Percentiles rank a stretch among this genome's conserved stretches.
Evolutionary conservation across 768 basidiomycete genomes (phyloP).

Genomic region (Pleurotus citrinopileatus): DNA sequence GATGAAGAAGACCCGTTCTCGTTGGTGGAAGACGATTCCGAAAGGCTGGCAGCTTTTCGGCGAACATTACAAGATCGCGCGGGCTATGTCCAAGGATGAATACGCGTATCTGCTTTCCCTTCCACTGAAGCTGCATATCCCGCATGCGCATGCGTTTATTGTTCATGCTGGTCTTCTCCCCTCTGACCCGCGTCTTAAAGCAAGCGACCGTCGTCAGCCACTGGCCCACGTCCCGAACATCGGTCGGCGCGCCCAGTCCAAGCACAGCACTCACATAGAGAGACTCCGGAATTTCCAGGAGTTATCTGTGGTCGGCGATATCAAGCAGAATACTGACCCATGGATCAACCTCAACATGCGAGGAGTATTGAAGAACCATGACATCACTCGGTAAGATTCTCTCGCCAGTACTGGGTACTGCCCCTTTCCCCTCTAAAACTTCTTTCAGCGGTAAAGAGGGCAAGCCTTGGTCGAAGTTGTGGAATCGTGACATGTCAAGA

Average conservation of each 20-base stretch:
- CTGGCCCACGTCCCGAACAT: constrained; percentile 56
- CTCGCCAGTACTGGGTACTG: neutral
- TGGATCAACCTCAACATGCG: constrained; percentile 80
- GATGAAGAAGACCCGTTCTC: constrained; percentile 23
- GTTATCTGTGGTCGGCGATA: constrained; percentile 54
- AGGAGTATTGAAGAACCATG: constrained; percentile 40
- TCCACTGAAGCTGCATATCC: constrained; percentile 73
- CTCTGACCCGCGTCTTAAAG: constrained; percentile 55
- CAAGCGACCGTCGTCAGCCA: constrained; percentile 59
- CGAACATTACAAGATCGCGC: constrained; percentile 77
- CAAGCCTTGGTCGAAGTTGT: constrained; percentile 72
- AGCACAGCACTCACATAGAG: constrained; percentile 16
- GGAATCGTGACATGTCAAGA: constrained; percentile 61
- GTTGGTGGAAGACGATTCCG: constrained; percentile 55
- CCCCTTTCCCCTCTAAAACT: neutral
- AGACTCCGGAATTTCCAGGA: constrained; percentile 63
- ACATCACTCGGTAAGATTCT: constrained; percentile 40
- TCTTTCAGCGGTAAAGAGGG: constrained; percentile 39
- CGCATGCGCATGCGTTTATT: constrained; percentile 70
- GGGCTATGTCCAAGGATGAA: constrained; percentile 55
- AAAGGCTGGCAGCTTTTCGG: constrained; percentile 71
- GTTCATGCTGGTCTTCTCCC: constrained; percentile 86
- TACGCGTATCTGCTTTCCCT: constrained; percentile 74
- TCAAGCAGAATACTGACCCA: constrained; percentile 77
- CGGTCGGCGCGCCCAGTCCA: constrained; percentile 4